Conservation (phyloP, 2,329 filamentous ascomycete genomes). For the Penicillium corylophilum region DNA sequence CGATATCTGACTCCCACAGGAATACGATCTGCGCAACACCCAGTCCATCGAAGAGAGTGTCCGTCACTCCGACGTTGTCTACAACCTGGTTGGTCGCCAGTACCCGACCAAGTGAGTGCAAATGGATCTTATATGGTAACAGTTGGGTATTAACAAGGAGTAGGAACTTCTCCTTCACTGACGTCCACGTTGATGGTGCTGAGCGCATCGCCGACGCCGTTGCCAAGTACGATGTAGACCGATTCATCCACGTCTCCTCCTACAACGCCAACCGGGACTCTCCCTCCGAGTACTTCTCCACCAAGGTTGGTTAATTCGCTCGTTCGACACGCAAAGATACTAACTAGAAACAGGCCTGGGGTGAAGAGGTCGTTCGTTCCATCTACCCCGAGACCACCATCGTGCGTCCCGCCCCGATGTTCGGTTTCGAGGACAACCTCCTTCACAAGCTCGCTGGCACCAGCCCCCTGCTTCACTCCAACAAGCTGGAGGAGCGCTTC, state of each 20-base stretch:
- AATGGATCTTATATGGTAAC: neutral
- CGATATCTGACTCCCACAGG: conserved; percentile 51
- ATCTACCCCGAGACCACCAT: conserved; percentile 98
- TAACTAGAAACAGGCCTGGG: conserved; percentile 58
- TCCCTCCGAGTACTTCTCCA: conserved; percentile 82
- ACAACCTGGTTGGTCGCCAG: conserved; percentile 90
- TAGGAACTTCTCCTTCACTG: conserved; percentile 88
- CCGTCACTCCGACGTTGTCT: conserved; percentile 94
- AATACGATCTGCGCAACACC: conserved; percentile 93
- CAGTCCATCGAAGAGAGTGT: conserved; percentile 95
- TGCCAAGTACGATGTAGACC: conserved; percentile 96
- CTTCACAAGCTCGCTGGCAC: conserved; percentile 79
- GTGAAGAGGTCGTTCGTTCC: conserved; percentile 77
- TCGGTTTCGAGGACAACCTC: conserved; percentile 91
- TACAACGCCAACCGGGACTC: conserved; percentile 84
- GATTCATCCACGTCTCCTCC: conserved; percentile 94
- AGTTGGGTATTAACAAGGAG: conserved; percentile 31
- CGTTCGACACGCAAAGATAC: conserved; percentile 1
- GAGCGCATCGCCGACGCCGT: conserved; percentile 91
- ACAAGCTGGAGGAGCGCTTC: conserved; percentile 89
- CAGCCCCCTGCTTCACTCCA: conserved; percentile 81
- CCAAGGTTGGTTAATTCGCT: conserved; percentile 64
- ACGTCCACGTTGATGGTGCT: conserved; percentile 89
- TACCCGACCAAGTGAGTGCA: conserved; percentile 85
- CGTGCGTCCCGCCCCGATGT: conserved; percentile 88